Conservation (phyloP, 2,329 filamentous ascomycete genomes). For the Fusarium sp. region DNA sequence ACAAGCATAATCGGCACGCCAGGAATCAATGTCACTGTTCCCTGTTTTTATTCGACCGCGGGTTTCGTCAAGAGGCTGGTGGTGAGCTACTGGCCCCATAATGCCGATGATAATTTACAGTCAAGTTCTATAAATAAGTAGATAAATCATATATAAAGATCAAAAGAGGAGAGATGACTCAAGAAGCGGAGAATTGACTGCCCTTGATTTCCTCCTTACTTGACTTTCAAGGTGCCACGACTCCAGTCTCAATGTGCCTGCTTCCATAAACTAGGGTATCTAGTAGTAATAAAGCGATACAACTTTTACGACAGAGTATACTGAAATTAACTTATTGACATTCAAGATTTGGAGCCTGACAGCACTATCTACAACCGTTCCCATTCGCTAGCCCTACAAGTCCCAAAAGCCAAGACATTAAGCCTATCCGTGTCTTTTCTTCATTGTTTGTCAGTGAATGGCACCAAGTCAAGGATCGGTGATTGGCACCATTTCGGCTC, state of each 20-base stretch:
- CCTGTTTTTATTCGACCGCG: neutral
- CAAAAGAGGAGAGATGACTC: neutral
- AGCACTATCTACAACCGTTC: neutral
- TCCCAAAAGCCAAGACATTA: neutral
- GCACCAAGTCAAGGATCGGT: neutral
- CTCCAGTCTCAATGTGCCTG: neutral
- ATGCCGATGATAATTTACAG: constrained; percentile 29
- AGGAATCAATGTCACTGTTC: neutral
- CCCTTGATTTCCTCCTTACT: neutral
- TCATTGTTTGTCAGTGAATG: neutral
- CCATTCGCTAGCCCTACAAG: constrained; percentile 4
- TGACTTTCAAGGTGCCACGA: neutral
- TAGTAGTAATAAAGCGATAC: neutral
- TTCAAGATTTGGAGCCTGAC: neutral
- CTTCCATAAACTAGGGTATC: too few relatives aligned
- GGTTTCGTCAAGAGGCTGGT: constrained; percentile 11
- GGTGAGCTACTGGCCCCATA: constrained; percentile 5
- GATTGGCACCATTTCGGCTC: neutral
- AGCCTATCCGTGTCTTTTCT: neutral
- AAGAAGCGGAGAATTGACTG: neutral
- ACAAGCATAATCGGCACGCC: neutral
- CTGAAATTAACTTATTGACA: neutral
- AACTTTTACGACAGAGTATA: neutral
- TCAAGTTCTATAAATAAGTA: constrained; percentile 29
- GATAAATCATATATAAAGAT: neutral